Evolutionary conservation across 192 early-diverging fungal genomes (phyloP).

Genomic region (Rhizophagus sp.): DNA sequence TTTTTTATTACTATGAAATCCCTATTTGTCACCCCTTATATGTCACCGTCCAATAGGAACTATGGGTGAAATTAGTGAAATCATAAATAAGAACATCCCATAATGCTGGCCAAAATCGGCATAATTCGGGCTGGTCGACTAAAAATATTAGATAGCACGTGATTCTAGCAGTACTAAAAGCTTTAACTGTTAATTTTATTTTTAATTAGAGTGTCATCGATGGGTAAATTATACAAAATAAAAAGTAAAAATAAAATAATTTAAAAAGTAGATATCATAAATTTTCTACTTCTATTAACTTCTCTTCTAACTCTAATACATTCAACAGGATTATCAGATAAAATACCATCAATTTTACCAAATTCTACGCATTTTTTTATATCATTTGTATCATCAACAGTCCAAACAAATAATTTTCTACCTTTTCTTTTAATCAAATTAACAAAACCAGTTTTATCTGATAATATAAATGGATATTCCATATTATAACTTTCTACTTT

Average conservation of each 20-base stretch:
- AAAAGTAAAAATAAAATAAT: background rate
- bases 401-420: slow-evolving; percentile 46
- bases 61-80: too few species aligned
- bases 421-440: slow-evolving; percentile 31
- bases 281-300: background rate
- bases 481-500: slow-evolving; percentile 36
- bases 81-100: too few species aligned
- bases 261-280: background rate
- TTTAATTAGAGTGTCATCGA: too few species aligned
- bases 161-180: too few species aligned
- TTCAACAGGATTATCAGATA: slow-evolving; percentile 35
- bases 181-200: too few species aligned
- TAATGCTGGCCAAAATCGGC: too few species aligned
- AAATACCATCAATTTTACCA: slow-evolving; percentile 37
- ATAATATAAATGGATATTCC: slow-evolving; percentile 31
- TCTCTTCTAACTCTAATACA: slow-evolving; percentile 29
- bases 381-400: slow-evolving; percentile 37
- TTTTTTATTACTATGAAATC: too few species aligned
- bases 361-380: slow-evolving; percentile 33
- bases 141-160: too few species aligned
- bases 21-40: too few species aligned
- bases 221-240: background rate
- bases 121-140: too few species aligned
- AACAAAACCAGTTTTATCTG: slow-evolving; percentile 37
- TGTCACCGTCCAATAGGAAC: too few species aligned